Evolutionary conservation across 495 filamentous ascomycete genomes (phyloP).

Genomic region (Podospora australis): DNA sequence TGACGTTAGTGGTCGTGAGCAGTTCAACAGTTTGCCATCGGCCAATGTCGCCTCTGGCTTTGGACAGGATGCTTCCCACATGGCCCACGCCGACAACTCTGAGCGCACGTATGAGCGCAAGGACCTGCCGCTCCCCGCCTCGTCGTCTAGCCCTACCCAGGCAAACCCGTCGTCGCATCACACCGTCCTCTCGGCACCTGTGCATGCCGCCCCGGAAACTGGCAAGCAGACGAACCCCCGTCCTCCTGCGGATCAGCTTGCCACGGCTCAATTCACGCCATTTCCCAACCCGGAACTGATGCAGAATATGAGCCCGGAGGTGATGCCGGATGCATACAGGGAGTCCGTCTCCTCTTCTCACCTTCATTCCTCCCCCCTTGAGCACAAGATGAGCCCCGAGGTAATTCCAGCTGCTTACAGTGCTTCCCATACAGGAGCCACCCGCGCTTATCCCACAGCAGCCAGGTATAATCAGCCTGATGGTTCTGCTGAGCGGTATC

Average conservation of each 20-base stretch:
- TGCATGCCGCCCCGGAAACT: background rate
- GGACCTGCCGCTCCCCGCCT: background rate
- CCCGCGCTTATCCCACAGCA: too few relatives aligned
- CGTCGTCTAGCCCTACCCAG: constrained; percentile 2
- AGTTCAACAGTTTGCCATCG: constrained; percentile 24
- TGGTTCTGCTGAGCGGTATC: too few relatives aligned
- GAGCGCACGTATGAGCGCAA: background rate
- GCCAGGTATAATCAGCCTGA: too few relatives aligned
- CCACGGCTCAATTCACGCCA: background rate
- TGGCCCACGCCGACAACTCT: background rate
- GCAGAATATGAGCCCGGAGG: constrained; percentile 16
- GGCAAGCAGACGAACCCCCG: background rate
- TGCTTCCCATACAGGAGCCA: background rate
- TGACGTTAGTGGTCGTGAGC: constrained; percentile 16
- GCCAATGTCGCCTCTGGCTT: constrained; percentile 25
- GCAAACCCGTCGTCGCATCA: background rate
- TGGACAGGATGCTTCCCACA: constrained; percentile 7
- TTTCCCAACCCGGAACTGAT: constrained; percentile 1
- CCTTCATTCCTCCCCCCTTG: background rate
- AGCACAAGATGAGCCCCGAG: background rate
- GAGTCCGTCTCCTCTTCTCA: background rate
- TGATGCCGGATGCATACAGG: constrained; percentile 16
- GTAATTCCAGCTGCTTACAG: background rate
- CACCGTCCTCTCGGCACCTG: background rate
- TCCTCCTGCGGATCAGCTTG: background rate